phyloP scores from a whole-genome alignment of 352 stramenopile species.

The Blastocystis sp. region DNA sequence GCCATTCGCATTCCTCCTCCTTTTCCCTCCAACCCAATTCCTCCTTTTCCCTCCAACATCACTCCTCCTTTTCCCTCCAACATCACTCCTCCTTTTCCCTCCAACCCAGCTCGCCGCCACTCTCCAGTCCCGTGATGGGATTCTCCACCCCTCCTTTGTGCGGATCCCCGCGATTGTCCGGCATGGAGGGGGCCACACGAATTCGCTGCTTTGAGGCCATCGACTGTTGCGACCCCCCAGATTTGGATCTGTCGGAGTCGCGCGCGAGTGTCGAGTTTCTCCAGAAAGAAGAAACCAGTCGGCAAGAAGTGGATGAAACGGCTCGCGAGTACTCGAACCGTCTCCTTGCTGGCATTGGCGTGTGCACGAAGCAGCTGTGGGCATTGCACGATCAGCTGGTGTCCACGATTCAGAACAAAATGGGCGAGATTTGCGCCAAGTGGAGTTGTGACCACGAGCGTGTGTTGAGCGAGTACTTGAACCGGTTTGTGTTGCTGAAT shows the following conservation, averaged over 20 bases:
- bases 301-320: conserved; percentile 1
- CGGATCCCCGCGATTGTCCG: conserved; percentile 26
- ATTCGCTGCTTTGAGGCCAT: not conserved
- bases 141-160: not conserved
- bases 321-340: not conserved
- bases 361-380: conserved; percentile 27
- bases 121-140: not conserved
- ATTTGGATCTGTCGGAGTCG: not conserved
- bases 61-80: not conserved
- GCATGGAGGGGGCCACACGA: too few species aligned
- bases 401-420: not conserved
- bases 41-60: too few species aligned
- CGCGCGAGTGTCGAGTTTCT: too few species aligned
- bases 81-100: not conserved
- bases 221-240: not conserved
- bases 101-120: not conserved
- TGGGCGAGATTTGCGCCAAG: conserved; percentile 1
- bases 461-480: conserved; percentile 29
- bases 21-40: too few species aligned
- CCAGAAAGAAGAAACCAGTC: too few species aligned
- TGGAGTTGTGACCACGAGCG: not conserved
- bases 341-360: conserved; percentile 2
- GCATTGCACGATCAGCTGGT: conserved; percentile 14
- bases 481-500: conserved; percentile 46
- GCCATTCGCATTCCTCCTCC: too few species aligned